These are phyloP conservation scores for Gardenia jasminoides DNA, from an alignment of 257 asterid species.

Conservation along the genomic window DNA sequence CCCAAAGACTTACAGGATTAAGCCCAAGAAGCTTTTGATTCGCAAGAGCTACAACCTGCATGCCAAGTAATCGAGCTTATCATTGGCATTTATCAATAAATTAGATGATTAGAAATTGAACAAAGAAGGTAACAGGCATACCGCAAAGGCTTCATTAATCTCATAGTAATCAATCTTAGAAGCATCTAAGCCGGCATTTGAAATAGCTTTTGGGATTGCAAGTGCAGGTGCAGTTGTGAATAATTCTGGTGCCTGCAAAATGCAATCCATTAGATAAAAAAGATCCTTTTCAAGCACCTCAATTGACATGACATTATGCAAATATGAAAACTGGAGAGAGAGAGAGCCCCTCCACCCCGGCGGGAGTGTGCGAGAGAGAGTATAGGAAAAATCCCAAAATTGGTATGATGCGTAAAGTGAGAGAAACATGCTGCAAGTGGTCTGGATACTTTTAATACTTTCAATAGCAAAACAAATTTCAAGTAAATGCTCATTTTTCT, in stretches of 20 bases:
- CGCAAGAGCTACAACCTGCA: constrained; percentile 97
- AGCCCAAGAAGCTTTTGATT: constrained; percentile 85
- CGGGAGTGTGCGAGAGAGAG: no score
- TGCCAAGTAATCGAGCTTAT: background rate
- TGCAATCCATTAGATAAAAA: constrained; percentile 11
- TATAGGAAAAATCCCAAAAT: no score
- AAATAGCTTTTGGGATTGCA: constrained; percentile 93
- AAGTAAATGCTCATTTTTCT: background rate
- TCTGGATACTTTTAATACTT: background rate
- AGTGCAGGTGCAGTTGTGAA: constrained; percentile 94
- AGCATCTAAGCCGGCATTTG: constrained; percentile 78
- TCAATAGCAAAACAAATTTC: background rate
- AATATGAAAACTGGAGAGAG: background rate
- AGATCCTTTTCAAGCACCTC: background rate
- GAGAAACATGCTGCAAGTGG: background rate
- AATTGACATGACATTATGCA: background rate
- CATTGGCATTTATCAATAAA: background rate
- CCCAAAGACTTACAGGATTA: constrained; percentile 55
- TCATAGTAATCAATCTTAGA: constrained; percentile 87
- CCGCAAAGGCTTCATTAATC: constrained; percentile 97
- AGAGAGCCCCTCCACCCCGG: no score
- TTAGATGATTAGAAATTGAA: constrained; percentile 5
- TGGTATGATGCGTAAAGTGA: background rate
- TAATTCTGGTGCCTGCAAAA: constrained; percentile 86
- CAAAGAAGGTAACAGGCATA: constrained; percentile 28